phyloP scores from a whole-genome alignment of 1,139 yeast species.

The Saccharomycopsis crataegensis region DNA sequence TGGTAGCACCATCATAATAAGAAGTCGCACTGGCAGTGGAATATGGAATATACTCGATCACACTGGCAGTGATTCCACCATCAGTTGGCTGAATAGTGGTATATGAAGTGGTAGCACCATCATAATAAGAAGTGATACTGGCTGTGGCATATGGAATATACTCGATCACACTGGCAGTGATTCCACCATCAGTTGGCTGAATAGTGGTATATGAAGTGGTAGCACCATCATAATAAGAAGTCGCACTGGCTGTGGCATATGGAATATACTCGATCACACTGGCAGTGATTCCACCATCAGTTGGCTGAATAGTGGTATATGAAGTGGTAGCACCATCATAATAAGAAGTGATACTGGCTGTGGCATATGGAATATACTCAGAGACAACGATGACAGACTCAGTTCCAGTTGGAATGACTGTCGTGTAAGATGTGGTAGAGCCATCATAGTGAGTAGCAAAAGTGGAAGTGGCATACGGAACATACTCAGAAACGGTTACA shows the following conservation, averaged over 20 bases:
- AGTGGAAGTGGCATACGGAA: slow-evolving; percentile 7
- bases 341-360: slow-evolving; percentile 1
- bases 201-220: slow-evolving; percentile 4
- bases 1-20: background rate
- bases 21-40: slow-evolving; percentile 10
- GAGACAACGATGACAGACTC: slow-evolving; percentile 4
- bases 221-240: too few species aligned
- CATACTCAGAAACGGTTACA: background rate
- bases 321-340: slow-evolving; percentile 7
- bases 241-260: background rate
- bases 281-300: background rate
- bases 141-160: too few species aligned
- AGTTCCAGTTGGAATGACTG: slow-evolving; percentile 1
- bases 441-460: slow-evolving; percentile 9
- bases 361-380: slow-evolving; percentile 11
- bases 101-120: slow-evolving; percentile 7
- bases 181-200: slow-evolving; percentile 3
- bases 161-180: background rate
- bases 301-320: background rate
- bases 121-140: slow-evolving; percentile 4
- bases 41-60: slow-evolving; percentile 5
- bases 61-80: background rate
- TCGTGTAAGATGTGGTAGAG: background rate
- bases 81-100: slow-evolving; percentile 2
- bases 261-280: background rate